phyloP scores from a whole-genome alignment of 345 rosid species.

The Populus simonii region DNA sequence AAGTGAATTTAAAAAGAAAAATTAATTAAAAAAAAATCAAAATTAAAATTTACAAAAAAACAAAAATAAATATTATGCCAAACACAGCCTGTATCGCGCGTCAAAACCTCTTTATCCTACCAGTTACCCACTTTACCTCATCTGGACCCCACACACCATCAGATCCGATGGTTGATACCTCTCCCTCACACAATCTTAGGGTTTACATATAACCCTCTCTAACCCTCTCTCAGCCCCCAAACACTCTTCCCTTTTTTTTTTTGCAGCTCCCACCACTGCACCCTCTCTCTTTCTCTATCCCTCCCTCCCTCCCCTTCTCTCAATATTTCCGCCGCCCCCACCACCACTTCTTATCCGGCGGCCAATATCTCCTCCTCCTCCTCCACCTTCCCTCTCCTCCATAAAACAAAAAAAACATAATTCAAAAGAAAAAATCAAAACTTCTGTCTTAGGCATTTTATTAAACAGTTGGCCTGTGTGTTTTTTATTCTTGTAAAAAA shows the following conservation, averaged over 20 bases:
- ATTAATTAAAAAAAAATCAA: no score
- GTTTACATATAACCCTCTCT: slow-evolving; percentile 12
- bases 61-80: no score
- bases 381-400: slow-evolving; percentile 8
- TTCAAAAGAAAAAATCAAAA: slow-evolving; percentile 6
- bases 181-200: slow-evolving; percentile 17
- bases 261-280: slow-evolving; percentile 1
- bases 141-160: slow-evolving; percentile 16
- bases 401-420: slow-evolving; percentile 19
- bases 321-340: slow-evolving; percentile 48
- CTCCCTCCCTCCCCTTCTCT: background rate
- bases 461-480: slow-evolving; percentile 13
- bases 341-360: slow-evolving; percentile 40
- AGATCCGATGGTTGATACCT: slow-evolving; percentile 35
- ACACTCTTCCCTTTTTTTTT: background rate
- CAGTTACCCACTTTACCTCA: background rate
- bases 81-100: background rate
- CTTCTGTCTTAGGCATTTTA: slow-evolving; percentile 6
- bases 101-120: background rate
- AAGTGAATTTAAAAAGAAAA: no score
- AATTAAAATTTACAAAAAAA: no score
- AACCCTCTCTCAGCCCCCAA: background rate
- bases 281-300: background rate
- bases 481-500: slow-evolving; percentile 28
- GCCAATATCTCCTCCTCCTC: slow-evolving; percentile 51